Base-by-base conservation (phyloP, 1,139 yeast genomes). In the Taphrina confusa region DNA sequence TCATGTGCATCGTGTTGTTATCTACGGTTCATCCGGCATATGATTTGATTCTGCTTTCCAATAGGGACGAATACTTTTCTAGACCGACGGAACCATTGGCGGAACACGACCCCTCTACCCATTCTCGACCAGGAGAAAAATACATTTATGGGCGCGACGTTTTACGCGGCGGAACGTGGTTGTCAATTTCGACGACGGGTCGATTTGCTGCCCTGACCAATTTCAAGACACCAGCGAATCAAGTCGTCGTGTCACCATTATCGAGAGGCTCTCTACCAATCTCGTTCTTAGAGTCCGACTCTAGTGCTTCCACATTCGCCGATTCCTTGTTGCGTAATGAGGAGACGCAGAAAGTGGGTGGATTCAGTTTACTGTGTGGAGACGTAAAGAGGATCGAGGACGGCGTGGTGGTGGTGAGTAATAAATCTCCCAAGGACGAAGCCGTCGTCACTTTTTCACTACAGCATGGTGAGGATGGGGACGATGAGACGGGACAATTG, bases 131-230 rank as follows among this genome's bases (percentile, higher is more conserved):
- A n/a, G 14, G 14, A 20, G 39, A 34, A 9, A n/a, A 8, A n/a
- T 18, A 37, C 25, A 37, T 37, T 18, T 5, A 37, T 4, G 97
- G 97, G 0, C 74, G 79, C 36, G 98, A 92, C 71, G 70, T 86
- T 66, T 90, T 85, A 0, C 74, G 92, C 65, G 89, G 82, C 67
- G 97, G 98, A 0, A 87, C 97, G 0, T 92, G 98, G 98, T 81
- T 89, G 1, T 97, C 96, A 0, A 79, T 86, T 1, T 80, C 83
- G 16, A 75, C 75, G 31, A 71, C 69, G 2, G 94, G 94, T 0
- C 78, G 81, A 62, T 65, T 91, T 1, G 87, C 95, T 0, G 86
- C 86, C 1, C 76, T 92, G 45, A 83, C 92, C 20, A 92, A 92
- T 70, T 84, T 81, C 68, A 75, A 71, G 49, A 88, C 69, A 84